phyloP scores from a whole-genome alignment of 495 filamentous ascomycete species.

The Aspergillus coremiiformis region DNA sequence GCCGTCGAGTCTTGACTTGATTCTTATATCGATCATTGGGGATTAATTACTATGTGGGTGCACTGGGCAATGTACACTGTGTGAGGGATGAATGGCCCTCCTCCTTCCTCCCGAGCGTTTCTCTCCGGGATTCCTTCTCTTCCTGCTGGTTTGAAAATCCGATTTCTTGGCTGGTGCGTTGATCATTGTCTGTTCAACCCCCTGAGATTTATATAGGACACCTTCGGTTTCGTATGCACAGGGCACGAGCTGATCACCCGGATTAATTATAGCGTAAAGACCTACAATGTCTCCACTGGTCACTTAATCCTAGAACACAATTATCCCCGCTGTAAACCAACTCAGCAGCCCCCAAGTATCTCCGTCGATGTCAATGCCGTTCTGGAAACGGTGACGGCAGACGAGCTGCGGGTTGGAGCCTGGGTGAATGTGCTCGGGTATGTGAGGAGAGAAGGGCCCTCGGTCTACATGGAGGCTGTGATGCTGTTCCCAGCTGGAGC shows the following conservation, averaged over 20 bases:
- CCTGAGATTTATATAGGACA: not conserved
- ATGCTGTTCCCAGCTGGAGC: slow-evolving; percentile 60
- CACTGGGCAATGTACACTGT: not conserved
- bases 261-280: slow-evolving; percentile 49
- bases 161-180: slow-evolving; percentile 85
- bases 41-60: not conserved
- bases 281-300: slow-evolving; percentile 55
- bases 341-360: slow-evolving; percentile 31
- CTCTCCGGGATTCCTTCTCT: slow-evolving; percentile 53
- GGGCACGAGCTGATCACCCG: not conserved
- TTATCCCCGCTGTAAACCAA: slow-evolving; percentile 38
- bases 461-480: slow-evolving; percentile 53
- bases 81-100: slow-evolving; percentile 34
- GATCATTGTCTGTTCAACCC: not conserved
- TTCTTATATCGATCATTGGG: not conserved
- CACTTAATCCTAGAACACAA: slow-evolving; percentile 60
- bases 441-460: slow-evolving; percentile 33
- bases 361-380: slow-evolving; percentile 65
- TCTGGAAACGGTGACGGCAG: slow-evolving; percentile 53
- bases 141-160: slow-evolving; percentile 62
- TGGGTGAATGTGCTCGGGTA: slow-evolving; percentile 93
- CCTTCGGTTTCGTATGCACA: not conserved
- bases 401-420: slow-evolving; percentile 64
- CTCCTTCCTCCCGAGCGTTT: slow-evolving; percentile 59
- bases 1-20: not conserved